Percentiles rank a stretch among this genome's conserved stretches.
These are phyloP conservation scores for Puccinia hordei DNA, from an alignment of 1,284 basidiomycete species.

Conservation along the genomic window DNA sequence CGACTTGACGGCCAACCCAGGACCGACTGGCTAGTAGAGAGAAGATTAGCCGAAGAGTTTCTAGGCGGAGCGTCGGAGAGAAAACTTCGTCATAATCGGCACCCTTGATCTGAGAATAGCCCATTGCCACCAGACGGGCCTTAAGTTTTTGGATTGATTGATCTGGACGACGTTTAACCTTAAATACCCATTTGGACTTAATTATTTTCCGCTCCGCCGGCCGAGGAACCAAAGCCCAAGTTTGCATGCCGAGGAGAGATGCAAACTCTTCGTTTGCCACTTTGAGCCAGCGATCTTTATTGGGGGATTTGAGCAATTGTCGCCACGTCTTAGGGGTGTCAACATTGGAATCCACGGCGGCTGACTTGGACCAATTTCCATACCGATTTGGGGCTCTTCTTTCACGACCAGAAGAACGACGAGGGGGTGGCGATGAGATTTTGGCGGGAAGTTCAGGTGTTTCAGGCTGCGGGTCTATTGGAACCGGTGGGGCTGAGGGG, in stretches of 20 bases:
- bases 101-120: too few species aligned
- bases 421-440: background rate
- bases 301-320: background rate
- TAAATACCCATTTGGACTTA: slow-evolving; percentile 33
- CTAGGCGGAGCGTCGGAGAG: too few species aligned
- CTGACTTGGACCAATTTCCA: background rate
- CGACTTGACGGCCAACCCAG: too few species aligned
- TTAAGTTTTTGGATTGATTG: background rate
- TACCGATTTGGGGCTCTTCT: background rate
- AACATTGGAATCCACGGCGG: background rate
- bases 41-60: too few species aligned
- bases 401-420: background rate
- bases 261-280: background rate
- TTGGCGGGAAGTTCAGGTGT: background rate
- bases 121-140: too few species aligned
- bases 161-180: background rate
- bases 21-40: too few species aligned
- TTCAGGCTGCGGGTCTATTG: too few species aligned
- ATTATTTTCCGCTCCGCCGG: slow-evolving; percentile 17
- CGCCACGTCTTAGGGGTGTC: slow-evolving; percentile 10
- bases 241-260: too few species aligned
- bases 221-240: slow-evolving; percentile 10
- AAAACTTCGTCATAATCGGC: too few species aligned
- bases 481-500: background rate
- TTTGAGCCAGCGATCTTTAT: background rate